Conservation (phyloP, 2,329 filamentous ascomycete genomes). For the Malbranchea zuffiana region DNA sequence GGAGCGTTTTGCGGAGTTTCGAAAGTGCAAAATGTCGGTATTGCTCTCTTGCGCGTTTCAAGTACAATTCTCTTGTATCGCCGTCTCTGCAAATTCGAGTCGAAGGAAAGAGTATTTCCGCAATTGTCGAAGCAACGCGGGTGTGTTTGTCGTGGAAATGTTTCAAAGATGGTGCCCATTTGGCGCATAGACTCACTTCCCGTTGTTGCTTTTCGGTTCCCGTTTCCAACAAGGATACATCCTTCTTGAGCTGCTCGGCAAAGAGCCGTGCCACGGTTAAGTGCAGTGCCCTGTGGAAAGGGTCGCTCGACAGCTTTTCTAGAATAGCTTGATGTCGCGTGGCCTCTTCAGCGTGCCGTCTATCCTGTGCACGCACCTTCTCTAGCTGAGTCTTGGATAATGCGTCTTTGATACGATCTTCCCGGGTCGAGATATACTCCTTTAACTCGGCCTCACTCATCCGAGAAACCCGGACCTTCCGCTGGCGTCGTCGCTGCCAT, state of each 20-base stretch:
- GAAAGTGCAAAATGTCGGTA: constrained; percentile 44
- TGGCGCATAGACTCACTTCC: constrained; percentile 46
- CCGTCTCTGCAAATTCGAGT: constrained; percentile 25
- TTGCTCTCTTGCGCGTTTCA: constrained; percentile 44
- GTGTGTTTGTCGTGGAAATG: constrained; percentile 50
- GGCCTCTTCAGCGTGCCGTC: constrained; percentile 23
- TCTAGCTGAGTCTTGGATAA: background rate
- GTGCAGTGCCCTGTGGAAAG: constrained; percentile 44
- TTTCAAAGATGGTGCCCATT: constrained; percentile 49
- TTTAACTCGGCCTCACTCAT: no score
- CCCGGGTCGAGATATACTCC: no score
- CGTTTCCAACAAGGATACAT: constrained; percentile 35
- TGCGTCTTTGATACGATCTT: background rate
- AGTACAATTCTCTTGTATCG: constrained; percentile 39
- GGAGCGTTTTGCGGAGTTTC: constrained; percentile 42
- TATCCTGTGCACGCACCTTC: background rate
- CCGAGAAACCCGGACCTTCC: no score
- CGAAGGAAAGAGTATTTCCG: constrained; percentile 42
- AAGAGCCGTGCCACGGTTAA: constrained; percentile 46
- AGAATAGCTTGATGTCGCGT: constrained; percentile 35
- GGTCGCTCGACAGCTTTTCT: constrained; percentile 34
- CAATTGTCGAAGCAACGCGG: constrained; percentile 46
- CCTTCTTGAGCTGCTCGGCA: constrained; percentile 43
- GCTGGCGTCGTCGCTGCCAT: background rate
- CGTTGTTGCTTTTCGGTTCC: constrained; percentile 32